phyloP scores from a whole-genome alignment of 73 alveolate genomes.

The Tetrahymena borealis region DNA sequence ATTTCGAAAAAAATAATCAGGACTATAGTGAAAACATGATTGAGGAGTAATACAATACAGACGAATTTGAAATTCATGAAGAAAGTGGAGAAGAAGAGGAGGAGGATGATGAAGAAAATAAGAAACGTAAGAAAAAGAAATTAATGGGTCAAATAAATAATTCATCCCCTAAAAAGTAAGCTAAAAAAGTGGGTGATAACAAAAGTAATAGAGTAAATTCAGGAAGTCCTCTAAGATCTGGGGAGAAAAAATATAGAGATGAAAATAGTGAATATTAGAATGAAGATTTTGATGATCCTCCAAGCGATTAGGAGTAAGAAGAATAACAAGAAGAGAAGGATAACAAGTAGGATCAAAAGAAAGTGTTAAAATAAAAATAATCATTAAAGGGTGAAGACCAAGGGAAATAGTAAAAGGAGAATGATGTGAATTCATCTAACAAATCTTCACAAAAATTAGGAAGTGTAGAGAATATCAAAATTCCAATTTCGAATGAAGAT shows the following conservation, averaged over 20 bases:
- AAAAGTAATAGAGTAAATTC: background rate
- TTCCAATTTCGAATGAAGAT: background rate
- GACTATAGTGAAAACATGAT: background rate
- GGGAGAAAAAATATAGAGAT: background rate
- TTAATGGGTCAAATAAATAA: background rate
- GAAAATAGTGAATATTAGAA: background rate
- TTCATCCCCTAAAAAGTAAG: background rate
- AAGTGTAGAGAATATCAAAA: background rate
- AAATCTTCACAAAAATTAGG: background rate
- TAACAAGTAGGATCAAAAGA: background rate
- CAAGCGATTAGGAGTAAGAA: background rate
- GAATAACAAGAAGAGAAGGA: background rate
- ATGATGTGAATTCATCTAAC: background rate
- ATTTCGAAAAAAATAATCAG: background rate
- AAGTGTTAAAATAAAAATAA: background rate
- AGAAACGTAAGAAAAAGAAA: background rate
- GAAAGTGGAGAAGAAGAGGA: background rate
- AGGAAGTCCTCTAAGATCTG: background rate
- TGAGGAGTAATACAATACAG: background rate
- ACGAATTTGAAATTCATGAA: background rate
- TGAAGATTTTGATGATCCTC: background rate
- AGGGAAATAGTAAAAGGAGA: background rate
- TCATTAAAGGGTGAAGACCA: background rate
- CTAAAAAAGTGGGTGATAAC: background rate
- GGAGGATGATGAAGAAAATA: background rate